Base-by-base conservation (phyloP, 257 asterid species). In the Misopates orontium region DNA sequence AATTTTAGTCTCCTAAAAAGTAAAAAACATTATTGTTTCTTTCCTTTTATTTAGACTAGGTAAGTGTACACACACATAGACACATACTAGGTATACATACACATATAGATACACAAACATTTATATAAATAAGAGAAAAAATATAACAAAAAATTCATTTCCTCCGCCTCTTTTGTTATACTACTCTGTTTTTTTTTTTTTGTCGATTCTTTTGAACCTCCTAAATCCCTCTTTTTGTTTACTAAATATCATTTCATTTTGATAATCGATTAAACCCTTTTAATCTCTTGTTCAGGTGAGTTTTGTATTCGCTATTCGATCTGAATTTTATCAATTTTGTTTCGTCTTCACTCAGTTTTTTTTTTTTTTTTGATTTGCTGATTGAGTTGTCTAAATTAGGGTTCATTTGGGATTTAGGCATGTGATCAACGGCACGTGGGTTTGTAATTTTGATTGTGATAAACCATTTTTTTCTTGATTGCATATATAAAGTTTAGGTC, bases 81-180 rank as follows among this genome's bases (percentile, higher is more conserved):
- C n/a, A n/a, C n/a, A n/a, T n/a, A n/a, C n/a, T n/a, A n/a, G n/a
- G n/a, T n/a, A n/a, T 28, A 6, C 36, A 28, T 28, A 28, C 36
- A 28, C 36, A 28, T 28, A 28, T 28, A 28, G 36, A 28, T 28
- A 28, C 36, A 28, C 36, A 28, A 6, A 28, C 2, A 28, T 2
- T 28, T 28, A 28, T 28, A 28, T 28, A 28, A 28, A 28, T 28
- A 28, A 28, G 36, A 28, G 6, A 28, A 2, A 28, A 28, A 28
- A 6, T n/a, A n/a, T n/a, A 28, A 28, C 2, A 6, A 6, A 2
- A 28, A 28, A 10, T 48, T 42, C 16, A 42, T 42, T 42, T 42
- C 48, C 56, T 56, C 65, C 66, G 72, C 66, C 66, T 68, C 72
- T 45, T 15, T 60, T 64, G 60, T 50, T 10, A 50, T 36, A 18